A percentile compares a stretch with the other conserved stretches of the same genome.
Evolutionary conservation across 2,329 filamentous ascomycete genomes (phyloP).

Genomic region (Cytospora leucostoma): DNA sequence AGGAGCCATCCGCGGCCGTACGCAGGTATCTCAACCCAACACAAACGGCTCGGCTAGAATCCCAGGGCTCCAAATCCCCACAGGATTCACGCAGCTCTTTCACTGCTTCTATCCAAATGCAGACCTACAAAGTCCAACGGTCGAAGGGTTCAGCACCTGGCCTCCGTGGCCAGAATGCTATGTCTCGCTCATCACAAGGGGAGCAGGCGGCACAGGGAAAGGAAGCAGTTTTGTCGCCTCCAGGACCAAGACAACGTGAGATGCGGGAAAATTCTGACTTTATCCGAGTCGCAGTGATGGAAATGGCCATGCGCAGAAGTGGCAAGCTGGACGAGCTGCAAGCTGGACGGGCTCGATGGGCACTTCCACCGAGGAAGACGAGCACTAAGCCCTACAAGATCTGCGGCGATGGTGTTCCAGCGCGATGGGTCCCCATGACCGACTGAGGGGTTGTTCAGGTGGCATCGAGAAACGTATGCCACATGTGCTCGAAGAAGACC

Average conservation of each 20-base stretch:
- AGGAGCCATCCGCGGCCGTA: slow-evolving; percentile 66
- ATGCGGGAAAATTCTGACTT: slow-evolving; percentile 72
- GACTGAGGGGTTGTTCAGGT: not conserved
- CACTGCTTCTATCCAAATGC: slow-evolving; percentile 71
- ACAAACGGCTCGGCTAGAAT: slow-evolving; percentile 50
- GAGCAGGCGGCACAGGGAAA: slow-evolving; percentile 34
- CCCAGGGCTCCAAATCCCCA: slow-evolving; percentile 33
- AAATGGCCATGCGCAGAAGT: slow-evolving; percentile 69
- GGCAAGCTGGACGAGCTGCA: slow-evolving; percentile 67
- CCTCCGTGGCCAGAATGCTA: slow-evolving; percentile 30
- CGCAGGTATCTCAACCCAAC: slow-evolving; percentile 69
- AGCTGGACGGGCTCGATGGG: slow-evolving; percentile 68
- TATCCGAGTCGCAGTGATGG: slow-evolving; percentile 70
- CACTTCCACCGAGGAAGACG: slow-evolving; percentile 64
- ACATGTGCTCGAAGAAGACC: not conserved
- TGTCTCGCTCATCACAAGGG: slow-evolving; percentile 17
- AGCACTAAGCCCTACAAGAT: slow-evolving; percentile 57
- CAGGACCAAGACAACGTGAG: slow-evolving; percentile 62
- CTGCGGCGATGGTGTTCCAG: slow-evolving; percentile 58
- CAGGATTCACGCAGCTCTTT: slow-evolving; percentile 42
- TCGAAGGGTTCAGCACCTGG: slow-evolving; percentile 43
- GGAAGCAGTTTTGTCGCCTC: slow-evolving; percentile 38
- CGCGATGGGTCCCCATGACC: slow-evolving; percentile 51
- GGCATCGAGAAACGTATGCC: not conserved
- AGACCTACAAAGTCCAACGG: slow-evolving; percentile 65